A percentile compares a stretch with the other conserved stretches of the same genome.
Conservation (phyloP, 2,329 filamentous ascomycete species). For the Fusarium sp. region DNA sequence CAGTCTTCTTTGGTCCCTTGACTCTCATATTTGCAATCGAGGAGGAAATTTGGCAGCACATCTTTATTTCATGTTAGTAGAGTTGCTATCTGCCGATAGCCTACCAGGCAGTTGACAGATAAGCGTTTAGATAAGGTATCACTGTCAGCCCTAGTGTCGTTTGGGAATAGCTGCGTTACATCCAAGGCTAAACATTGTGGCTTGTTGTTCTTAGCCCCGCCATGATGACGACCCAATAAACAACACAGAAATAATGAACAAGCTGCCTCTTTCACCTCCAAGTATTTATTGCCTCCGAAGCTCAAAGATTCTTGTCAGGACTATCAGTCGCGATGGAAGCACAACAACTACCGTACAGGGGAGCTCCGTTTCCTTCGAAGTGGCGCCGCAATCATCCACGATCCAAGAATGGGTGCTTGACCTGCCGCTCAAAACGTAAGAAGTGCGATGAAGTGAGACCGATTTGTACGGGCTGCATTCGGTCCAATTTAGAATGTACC, state of each 20-base stretch:
- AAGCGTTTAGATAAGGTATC: slow-evolving; percentile 4
- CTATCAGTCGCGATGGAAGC: background rate
- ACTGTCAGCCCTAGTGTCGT: background rate
- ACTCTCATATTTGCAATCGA: too few relatives aligned
- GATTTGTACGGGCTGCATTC: background rate
- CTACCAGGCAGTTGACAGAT: background rate
- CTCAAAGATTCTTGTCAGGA: background rate
- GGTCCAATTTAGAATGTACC: background rate
- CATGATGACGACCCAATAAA: background rate
- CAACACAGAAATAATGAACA: background rate
- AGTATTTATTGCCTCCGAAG: slow-evolving; percentile 9
- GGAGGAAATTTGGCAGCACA: too few relatives aligned
- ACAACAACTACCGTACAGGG: background rate
- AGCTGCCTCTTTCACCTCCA: background rate
- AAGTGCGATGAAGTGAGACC: slow-evolving; percentile 11
- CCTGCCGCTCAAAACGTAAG: slow-evolving; percentile 17
- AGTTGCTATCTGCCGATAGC: too few relatives aligned
- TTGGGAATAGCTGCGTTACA: background rate
- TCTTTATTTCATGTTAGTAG: too few relatives aligned
- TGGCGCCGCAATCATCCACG: slow-evolving; percentile 17
- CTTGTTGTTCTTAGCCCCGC: background rate
- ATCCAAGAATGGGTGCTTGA: slow-evolving; percentile 14
- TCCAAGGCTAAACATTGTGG: background rate
- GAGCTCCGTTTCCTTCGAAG: slow-evolving; percentile 12
- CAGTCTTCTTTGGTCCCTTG: too few relatives aligned